Conservation (phyloP, 305 asterid genomes). For the Rubia occidens region DNA sequence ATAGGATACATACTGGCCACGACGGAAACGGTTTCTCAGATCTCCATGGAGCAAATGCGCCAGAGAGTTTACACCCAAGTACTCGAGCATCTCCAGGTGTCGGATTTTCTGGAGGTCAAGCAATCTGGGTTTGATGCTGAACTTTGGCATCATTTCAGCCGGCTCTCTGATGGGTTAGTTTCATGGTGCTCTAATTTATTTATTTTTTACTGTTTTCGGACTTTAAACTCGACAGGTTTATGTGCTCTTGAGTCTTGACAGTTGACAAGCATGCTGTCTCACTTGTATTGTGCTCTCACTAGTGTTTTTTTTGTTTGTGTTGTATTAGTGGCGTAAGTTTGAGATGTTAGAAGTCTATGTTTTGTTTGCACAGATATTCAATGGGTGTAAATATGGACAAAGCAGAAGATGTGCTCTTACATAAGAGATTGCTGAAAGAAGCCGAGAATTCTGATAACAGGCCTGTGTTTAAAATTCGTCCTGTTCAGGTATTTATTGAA, state of each 20-base stretch:
- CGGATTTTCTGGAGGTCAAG: conserved; percentile 31
- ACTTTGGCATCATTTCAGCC: conserved; percentile 44
- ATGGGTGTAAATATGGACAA: conserved; percentile 50
- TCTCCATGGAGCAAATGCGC: conserved; percentile 27
- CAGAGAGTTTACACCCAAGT: conserved; percentile 35
- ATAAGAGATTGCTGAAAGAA: conserved; percentile 29
- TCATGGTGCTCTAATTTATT: neutral
- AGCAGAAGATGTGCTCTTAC: conserved; percentile 47
- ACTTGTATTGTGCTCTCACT: neutral
- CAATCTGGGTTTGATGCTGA: conserved; percentile 44
- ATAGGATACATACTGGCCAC: too few species aligned
- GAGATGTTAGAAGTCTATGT: neutral
- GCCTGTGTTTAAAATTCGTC: conserved; percentile 42
- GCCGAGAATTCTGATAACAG: conserved; percentile 38
- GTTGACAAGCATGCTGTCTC: neutral
- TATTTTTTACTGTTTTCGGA: neutral
- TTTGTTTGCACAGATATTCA: conserved; percentile 29
- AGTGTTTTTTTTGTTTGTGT: neutral
- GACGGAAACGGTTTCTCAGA: conserved; percentile 6
- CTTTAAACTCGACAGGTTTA: neutral
- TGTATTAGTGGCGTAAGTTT: neutral
- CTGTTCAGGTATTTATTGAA: conserved; percentile 31
- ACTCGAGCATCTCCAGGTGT: conserved; percentile 31
- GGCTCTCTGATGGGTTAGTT: conserved; percentile 36
- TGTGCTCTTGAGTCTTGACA: neutral